These are phyloP conservation scores for Russula vinacea DNA, from an alignment of 768 basidiomycete species.

Conservation along the genomic window DNA sequence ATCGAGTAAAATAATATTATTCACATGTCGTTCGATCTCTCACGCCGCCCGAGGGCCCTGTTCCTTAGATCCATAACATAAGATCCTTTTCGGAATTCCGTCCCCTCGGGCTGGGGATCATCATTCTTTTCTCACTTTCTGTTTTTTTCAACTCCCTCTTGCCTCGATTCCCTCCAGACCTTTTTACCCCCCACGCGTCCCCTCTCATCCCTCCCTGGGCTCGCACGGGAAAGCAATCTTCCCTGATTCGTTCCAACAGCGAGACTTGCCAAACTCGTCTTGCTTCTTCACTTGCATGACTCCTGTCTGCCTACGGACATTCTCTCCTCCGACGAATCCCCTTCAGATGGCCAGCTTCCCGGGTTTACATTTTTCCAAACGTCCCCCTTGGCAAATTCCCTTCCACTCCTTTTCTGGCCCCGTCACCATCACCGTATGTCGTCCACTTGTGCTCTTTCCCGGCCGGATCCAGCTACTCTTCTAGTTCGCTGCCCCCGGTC, in stretches of 20 bases:
- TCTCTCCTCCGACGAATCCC: conserved; percentile 12
- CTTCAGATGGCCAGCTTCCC: conserved; percentile 9
- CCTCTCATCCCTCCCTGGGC: not conserved
- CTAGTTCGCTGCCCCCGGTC: not conserved
- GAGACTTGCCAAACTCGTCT: conserved; percentile 8
- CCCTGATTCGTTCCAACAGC: not conserved
- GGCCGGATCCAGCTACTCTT: conserved; percentile 17
- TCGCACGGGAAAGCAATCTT: conserved; percentile 15
- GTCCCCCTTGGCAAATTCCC: not conserved
- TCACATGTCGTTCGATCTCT: conserved; percentile 16
- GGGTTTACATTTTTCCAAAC: not conserved
- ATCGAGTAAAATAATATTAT: not conserved
- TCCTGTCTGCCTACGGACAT: conserved; percentile 31
- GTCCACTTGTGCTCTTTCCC: not conserved
- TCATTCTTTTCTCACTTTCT: conserved; percentile 10
- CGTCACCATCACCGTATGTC: conserved; percentile 25
- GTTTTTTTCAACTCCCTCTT: not conserved
- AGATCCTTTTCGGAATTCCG: conserved; percentile 20
- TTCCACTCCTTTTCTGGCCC: conserved; percentile 17
- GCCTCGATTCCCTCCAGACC: not conserved
- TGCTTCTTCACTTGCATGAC: conserved; percentile 26
- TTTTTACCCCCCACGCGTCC: not conserved
- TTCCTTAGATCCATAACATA: conserved; percentile 23
- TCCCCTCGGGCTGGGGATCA: conserved; percentile 22
- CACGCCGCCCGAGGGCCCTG: conserved; percentile 7